Conservation (phyloP, 441 rosid species). For the Arabidopsis lyrata region DNA sequence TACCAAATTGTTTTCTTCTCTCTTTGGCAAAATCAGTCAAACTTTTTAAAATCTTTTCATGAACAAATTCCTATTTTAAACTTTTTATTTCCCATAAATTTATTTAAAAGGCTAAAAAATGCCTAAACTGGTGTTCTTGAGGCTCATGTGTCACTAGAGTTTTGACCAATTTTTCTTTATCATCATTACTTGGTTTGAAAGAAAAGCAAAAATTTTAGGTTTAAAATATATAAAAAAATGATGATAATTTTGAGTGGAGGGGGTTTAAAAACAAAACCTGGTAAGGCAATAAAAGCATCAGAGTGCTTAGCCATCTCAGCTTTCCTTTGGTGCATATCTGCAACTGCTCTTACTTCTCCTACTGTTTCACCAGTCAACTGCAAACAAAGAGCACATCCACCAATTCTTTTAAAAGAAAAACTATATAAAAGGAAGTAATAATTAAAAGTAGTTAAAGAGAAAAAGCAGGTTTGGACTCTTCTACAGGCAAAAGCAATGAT, state of each 20-base stretch:
- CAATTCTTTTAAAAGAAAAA: background rate
- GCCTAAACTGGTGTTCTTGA: slow-evolving; percentile 31
- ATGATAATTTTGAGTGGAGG: slow-evolving; percentile 44
- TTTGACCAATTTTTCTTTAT: slow-evolving; percentile 31
- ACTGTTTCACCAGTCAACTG: slow-evolving; percentile 99
- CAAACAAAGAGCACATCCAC: slow-evolving; percentile 41
- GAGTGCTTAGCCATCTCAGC: slow-evolving; percentile 99
- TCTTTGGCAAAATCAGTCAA: slow-evolving; percentile 29
- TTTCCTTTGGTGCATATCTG: slow-evolving; percentile 99
- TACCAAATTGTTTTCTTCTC: slow-evolving; percentile 18
- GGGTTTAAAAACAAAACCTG: slow-evolving; percentile 63
- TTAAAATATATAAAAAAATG: slow-evolving; percentile 21
- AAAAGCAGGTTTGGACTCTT: slow-evolving; percentile 57
- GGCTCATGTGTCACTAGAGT: slow-evolving; percentile 26
- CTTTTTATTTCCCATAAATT: background rate
- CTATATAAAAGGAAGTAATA: slow-evolving; percentile 40
- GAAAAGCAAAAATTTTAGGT: slow-evolving; percentile 27
- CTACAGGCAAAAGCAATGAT: slow-evolving; percentile 76
- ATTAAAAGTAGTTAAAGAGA: slow-evolving; percentile 46
- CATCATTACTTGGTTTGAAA: slow-evolving; percentile 44
- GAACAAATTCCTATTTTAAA: slow-evolving; percentile 14
- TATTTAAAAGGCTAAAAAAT: background rate
- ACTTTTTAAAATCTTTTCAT: background rate
- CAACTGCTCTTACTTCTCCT: slow-evolving; percentile 99
- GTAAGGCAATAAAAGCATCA: slow-evolving; percentile 99